Evolutionary conservation across 805 yeast species (phyloP).

Genomic region (Metschnikowia orientalis): DNA sequence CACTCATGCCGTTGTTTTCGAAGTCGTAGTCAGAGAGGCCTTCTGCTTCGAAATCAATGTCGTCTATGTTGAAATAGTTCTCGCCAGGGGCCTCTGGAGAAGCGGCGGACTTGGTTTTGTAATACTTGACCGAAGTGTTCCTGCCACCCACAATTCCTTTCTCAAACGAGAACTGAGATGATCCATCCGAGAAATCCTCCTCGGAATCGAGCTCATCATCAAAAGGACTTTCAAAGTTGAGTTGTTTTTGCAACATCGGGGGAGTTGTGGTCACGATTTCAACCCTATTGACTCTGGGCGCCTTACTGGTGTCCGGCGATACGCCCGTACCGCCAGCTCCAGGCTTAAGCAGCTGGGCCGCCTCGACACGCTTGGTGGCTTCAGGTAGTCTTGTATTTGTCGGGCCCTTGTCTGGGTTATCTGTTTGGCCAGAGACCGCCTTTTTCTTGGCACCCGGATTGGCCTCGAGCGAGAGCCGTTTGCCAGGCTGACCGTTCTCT

Average conservation of each 20-base stretch:
- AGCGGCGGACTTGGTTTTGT: slow-evolving; percentile 29
- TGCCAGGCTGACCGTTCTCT: too few species aligned
- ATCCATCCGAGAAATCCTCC: slow-evolving; percentile 17
- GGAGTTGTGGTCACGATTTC: not conserved
- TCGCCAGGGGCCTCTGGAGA: slow-evolving; percentile 2
- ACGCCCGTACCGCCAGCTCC: too few species aligned
- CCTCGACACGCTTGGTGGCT: not conserved
- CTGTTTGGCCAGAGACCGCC: not conserved
- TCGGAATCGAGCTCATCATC: slow-evolving; percentile 13
- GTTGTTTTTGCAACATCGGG: not conserved
- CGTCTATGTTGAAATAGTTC: slow-evolving; percentile 27
- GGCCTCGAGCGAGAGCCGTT: not conserved
- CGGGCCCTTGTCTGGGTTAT: not conserved
- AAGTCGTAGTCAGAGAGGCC: slow-evolving; percentile 38
- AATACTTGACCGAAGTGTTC: slow-evolving; percentile 51
- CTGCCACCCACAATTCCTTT: slow-evolving; percentile 43
- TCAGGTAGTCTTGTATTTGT: not conserved
- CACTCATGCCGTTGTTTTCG: slow-evolving; percentile 40
- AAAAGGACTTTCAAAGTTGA: not conserved
- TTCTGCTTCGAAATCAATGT: slow-evolving; percentile 29
- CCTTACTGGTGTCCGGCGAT: too few species aligned
- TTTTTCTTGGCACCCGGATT: not conserved
- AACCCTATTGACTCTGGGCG: too few species aligned
- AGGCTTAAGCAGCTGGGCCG: too few species aligned
- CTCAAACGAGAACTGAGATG: slow-evolving; percentile 51